Base-by-base conservation (phyloP, 2,329 filamentous ascomycete genomes). In the Colletotrichum cordylinicola region DNA sequence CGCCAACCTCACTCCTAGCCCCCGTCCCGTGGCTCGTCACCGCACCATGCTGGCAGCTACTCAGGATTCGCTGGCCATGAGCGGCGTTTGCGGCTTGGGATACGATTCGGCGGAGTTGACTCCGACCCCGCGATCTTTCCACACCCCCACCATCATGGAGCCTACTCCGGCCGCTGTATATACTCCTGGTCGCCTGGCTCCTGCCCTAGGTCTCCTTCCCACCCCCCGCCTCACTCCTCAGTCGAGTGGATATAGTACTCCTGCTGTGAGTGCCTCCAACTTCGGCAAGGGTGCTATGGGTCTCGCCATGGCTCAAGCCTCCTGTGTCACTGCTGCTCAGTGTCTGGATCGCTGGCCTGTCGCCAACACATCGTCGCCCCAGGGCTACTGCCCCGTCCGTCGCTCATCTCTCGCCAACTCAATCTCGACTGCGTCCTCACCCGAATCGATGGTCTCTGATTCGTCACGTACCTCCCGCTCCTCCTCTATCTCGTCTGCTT, bases 391-490 rank as follows among this genome's bases (percentile, higher is more conserved):
- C 67, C 85, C 86, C 3, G 84, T 86, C 48, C 91, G 91, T 76
- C 91, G 91, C 77, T 92, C 91, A 16, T 93, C 91, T 18, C 88
- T 93, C 76, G 91, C 91, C 81, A 92, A 89, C 80, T 92, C 91
- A 21, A 86, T 91, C 79, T 93, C 91, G 31, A 90, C 90, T 35
- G 89, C 90, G 39, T 93, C 92, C 75, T 93, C 92, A 33, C 92
- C 92, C 77, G 91, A 93, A 81, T 93, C 92, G 71, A 93, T 93
- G 91, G 84, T 93, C 61, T 93, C 92, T 75, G 92, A 93, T 81
- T 86, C 87, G 73, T 93, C 90, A 74, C 88, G 88, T 77, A 88
- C 91, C 77, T 93, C 91, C 78, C 90, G 91, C 82, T 92, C 91
- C 68, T 93, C 91, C 81, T 93, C 91, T 21, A 91, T 92, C 84